These are phyloP conservation scores for Apiospora sp. DNA, from an alignment of 2,329 filamentous ascomycete genomes.

Conservation along the genomic window DNA sequence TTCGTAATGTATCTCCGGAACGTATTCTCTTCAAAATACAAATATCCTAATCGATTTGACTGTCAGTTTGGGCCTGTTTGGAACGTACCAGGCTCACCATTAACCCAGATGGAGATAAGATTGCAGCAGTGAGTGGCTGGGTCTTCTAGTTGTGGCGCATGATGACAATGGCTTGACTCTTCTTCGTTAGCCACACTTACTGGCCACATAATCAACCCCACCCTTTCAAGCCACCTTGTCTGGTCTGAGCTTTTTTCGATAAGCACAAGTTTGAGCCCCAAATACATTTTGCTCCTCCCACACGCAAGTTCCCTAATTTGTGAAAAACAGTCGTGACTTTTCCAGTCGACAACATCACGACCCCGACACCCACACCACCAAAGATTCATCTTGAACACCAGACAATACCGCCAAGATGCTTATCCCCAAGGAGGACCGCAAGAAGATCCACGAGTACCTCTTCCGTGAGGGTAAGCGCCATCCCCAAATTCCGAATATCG, in stretches of 20 bases:
- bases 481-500: constrained; percentile 13
- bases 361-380: constrained; percentile 46
- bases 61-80: not conserved
- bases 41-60: not conserved
- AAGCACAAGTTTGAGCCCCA: constrained; percentile 22
- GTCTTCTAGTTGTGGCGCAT: not conserved
- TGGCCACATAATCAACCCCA: not conserved
- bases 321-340: constrained; percentile 19
- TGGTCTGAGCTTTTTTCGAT: constrained; percentile 16
- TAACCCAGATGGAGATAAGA: constrained; percentile 28
- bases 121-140: constrained; percentile 5
- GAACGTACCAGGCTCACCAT: not conserved
- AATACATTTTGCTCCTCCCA: constrained; percentile 20
- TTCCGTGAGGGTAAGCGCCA: constrained; percentile 72
- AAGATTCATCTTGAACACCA: constrained; percentile 58
- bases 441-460: constrained; percentile 99
- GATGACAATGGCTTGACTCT: not conserved
- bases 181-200: not conserved
- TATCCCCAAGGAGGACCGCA: constrained; percentile 99
- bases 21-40: not conserved
- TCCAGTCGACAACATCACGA: constrained; percentile 40
- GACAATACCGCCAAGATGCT: constrained; percentile 76
- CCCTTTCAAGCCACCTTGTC: not conserved
- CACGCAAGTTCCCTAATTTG: constrained; percentile 22
- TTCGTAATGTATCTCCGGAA: not conserved